Evolutionary conservation across 768 basidiomycete genomes (phyloP), one percentile per base, ranked within the genome.

Genomic region (Rossbeevera mucosa): DNA sequence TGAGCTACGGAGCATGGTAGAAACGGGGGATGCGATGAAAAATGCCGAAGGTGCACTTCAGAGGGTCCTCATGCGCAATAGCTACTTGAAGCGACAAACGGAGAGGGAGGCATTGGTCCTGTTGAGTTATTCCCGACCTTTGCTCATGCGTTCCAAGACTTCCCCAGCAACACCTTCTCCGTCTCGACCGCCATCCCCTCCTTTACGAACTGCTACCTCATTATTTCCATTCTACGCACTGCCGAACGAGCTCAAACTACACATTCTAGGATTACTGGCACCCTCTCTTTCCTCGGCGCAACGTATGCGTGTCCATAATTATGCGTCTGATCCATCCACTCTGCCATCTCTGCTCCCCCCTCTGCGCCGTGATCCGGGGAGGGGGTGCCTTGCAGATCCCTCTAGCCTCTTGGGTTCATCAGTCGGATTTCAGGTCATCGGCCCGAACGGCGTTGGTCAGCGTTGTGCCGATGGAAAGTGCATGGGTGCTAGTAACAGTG

Each of bases 271-370:
- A 24, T 73, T 77, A 56, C 59, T 84, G 25, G 75, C 81, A 5
- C 84, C 82, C 14, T 72, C 68, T 1, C 75, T 87, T 45, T 84
- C 84, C 16, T 52, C 71, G n/a, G 66, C 72, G 1, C 85, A 87
- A 56, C 77, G 77, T 18, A 68, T 74, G 52, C 80, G 76, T n/a
- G 73, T 87, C 26, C 80, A 72, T 55, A 67, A 69, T 21, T 83
- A 79, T 55, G 82, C 82, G 2, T 74, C 79, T 4, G 70, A 74
- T 16, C 54, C 69, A 1, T 55, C 68, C 3, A 84, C 83, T 2
- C 74, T 85, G 21, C 83, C 81, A 2, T 65, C 58, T 13, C 59
- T 73, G 3, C 66, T 71, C 8, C 71, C 75, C 29, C 57, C 59
- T 36, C 61, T 74, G 21, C 66, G 61, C 8, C 56, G 56, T 40